Evolutionary conservation across 768 basidiomycete species (phyloP).

Genomic region (Trametes gibbosa): DNA sequence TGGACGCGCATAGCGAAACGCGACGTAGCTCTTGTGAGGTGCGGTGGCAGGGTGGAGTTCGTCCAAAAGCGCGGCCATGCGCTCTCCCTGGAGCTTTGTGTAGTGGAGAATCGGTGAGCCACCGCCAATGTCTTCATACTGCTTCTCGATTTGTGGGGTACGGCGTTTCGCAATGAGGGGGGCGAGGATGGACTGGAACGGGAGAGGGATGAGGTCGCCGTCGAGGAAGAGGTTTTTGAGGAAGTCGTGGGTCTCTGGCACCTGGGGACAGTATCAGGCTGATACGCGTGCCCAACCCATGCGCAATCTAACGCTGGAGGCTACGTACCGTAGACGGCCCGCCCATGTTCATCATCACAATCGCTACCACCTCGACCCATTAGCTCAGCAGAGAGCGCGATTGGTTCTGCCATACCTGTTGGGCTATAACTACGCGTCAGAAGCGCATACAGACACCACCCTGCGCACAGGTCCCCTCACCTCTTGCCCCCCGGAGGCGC

Average conservation of each 20-base stretch:
- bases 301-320: neutral
- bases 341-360: slow-evolving; percentile 99
- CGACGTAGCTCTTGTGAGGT: slow-evolving; percentile 94
- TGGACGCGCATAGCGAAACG: slow-evolving; percentile 91
- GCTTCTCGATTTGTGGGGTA: slow-evolving; percentile 90
- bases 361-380: slow-evolving; percentile 41
- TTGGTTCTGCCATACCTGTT: slow-evolving; percentile 22
- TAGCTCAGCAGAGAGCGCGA: neutral
- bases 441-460: neutral
- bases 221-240: slow-evolving; percentile 89
- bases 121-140: slow-evolving; percentile 93
- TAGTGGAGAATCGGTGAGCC: slow-evolving; percentile 94
- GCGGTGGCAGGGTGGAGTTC: slow-evolving; percentile 92
- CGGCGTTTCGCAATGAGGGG: slow-evolving; percentile 86
- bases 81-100: slow-evolving; percentile 83
- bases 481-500: slow-evolving; percentile 41
- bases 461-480: slow-evolving; percentile 27
- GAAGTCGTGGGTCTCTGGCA: slow-evolving; percentile 90
- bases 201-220: slow-evolving; percentile 92
- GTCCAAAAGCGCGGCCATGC: slow-evolving; percentile 88
- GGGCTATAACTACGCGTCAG: slow-evolving; percentile 19
- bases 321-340: slow-evolving; percentile 83
- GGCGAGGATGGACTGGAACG: slow-evolving; percentile 85
- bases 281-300: too few relatives aligned
- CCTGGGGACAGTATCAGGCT: slow-evolving; percentile 40